Evolutionary conservation across 1,284 basidiomycete species (phyloP).

Genomic region (Puccinia polysora): DNA sequence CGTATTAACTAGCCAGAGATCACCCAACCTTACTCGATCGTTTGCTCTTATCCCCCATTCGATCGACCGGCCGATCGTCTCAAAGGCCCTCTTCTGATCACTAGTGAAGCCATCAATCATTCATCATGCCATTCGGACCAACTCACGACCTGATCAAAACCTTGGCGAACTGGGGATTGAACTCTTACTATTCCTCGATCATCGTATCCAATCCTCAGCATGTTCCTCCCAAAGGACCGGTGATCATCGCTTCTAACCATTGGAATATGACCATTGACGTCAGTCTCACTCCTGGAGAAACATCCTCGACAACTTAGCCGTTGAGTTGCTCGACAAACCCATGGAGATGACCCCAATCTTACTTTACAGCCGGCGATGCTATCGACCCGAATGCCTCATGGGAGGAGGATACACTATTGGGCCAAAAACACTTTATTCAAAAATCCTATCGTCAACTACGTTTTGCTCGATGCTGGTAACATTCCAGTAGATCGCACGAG

Average conservation of each 20-base stretch:
- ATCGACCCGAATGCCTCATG: conserved; percentile 30
- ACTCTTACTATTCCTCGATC: conserved; percentile 24
- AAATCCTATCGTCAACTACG: conserved; percentile 33
- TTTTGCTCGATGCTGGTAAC: conserved; percentile 38
- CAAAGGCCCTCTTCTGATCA: too few species aligned
- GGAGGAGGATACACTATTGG: conserved; percentile 39
- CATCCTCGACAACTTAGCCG: too few species aligned
- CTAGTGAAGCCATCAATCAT: too few species aligned
- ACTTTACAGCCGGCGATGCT: conserved; percentile 22
- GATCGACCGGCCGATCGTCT: too few species aligned
- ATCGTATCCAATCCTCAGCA: conserved; percentile 9
- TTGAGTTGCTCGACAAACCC: too few species aligned
- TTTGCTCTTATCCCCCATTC: too few species aligned
- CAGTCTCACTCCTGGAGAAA: too few species aligned
- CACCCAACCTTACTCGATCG: too few species aligned
- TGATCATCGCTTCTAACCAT: conserved; percentile 39
- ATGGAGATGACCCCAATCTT: too few species aligned
- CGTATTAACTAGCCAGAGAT: too few species aligned
- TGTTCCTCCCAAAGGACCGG: conserved; percentile 7
- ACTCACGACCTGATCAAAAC: conserved; percentile 39
- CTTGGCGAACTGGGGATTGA: conserved; percentile 16
- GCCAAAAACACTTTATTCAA: conserved; percentile 41
- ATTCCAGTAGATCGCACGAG: conserved; percentile 40
- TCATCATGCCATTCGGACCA: conserved; percentile 44
- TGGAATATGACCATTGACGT: conserved; percentile 43